These are phyloP conservation scores for Prasinococcaceae sp. DNA, from an alignment of 139 green algal genomes.

Conservation along the genomic window DNA sequence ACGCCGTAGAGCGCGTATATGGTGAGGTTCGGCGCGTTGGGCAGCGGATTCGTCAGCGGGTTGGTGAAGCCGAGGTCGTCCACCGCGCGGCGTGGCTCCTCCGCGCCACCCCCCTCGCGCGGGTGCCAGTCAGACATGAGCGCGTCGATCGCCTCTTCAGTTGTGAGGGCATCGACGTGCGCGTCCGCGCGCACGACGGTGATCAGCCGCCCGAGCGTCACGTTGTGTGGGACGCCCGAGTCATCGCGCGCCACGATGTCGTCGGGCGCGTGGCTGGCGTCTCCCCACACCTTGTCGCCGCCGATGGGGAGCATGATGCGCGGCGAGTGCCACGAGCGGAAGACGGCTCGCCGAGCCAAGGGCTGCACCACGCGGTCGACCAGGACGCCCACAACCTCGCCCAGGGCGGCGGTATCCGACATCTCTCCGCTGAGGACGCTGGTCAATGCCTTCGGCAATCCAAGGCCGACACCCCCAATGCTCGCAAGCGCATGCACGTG, in stretches of 20 bases:
- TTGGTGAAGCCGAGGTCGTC: too few relatives aligned
- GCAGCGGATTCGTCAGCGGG: conserved; percentile 34
- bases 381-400: not conserved
- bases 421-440: conserved; percentile 1
- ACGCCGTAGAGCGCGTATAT: conserved; percentile 57
- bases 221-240: too few relatives aligned
- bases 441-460: conserved; percentile 50
- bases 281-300: conserved; percentile 55
- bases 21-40: conserved; percentile 36
- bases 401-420: not conserved
- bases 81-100: too few relatives aligned
- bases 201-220: too few relatives aligned
- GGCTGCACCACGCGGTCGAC: not conserved
- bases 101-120: too few relatives aligned
- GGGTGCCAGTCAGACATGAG: too few relatives aligned
- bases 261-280: conserved; percentile 19
- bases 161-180: too few relatives aligned
- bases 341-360: conserved; percentile 18
- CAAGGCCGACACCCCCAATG: conserved; percentile 48
- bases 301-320: conserved; percentile 62
- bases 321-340: conserved; percentile 48
- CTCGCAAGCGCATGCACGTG: conserved; percentile 48
- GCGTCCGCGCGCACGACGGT: too few relatives aligned
- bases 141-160: too few relatives aligned
- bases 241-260: too few relatives aligned